Base-by-base conservation (phyloP, 345 rosid species). In the Salix suchowensis region DNA sequence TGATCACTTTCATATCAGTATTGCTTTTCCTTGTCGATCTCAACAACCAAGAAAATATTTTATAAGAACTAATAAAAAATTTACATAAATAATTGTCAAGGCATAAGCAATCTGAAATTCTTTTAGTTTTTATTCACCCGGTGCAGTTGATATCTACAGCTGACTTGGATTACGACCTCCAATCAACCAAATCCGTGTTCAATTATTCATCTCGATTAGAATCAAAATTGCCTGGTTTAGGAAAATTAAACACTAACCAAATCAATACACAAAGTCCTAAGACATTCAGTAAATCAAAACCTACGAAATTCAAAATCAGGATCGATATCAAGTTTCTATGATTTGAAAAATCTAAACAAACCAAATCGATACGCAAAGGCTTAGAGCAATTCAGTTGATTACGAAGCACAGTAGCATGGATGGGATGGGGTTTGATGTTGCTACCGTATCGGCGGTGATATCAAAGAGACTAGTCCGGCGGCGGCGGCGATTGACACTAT, bases 391-490 rank as follows among this genome's bases (percentile, higher is more conserved):
- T 61, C 14, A 28, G 21, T 55, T 15, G 5, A 50, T 19, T 6
- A n/a, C 4, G 8, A 58, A 39, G 34, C 64, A 24, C 13, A 4
- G 26, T 58, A 23, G 28, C 28, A 3, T 11, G 23, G 28, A 58
- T 3, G 64, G 23, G 64, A 58, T 3, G 64, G 26, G 64, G 9
- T 58, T 13, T 10, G 62, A n/a, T 58, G 19, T 34, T 10, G 61
- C 44, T 86, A 95, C 98, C 80, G 94, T 81, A 44, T 91, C 97
- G 2, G 91, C 87, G 66, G 98, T 93, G 78, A 94, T 95, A 82
- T 91, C 97, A 67, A 92, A 94, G 58, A 95, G 94, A 80, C 97
- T 94, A 67, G 97, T 91, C 74, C 97, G 88, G 81, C 98, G 88
- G 9, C 98, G 92, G 26, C 98, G 97, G 68, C 97, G 97, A 65